Conservation (phyloP, 2,329 filamentous ascomycete species). For the Neofusicoccum umdonicola region DNA sequence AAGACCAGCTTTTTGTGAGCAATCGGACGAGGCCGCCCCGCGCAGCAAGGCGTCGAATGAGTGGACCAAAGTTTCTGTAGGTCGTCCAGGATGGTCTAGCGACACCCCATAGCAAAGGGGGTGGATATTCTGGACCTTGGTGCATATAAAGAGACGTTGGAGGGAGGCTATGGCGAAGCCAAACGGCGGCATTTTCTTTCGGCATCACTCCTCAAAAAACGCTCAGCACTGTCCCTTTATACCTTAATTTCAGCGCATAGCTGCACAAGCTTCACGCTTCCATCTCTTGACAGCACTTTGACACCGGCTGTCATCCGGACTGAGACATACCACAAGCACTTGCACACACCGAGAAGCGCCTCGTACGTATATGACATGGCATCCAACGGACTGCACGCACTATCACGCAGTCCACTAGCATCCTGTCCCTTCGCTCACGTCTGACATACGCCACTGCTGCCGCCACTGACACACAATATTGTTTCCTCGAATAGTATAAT, state of each 20-base stretch:
- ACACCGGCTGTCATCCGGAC: not conserved
- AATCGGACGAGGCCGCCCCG: not conserved
- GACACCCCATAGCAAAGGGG: not conserved
- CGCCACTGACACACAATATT: slow-evolving; percentile 6
- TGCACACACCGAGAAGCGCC: not conserved
- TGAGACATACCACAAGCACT: slow-evolving; percentile 1
- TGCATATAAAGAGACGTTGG: not conserved
- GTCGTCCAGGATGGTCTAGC: not conserved
- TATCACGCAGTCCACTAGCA: not conserved
- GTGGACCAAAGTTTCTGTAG: not conserved
- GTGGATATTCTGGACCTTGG: not conserved
- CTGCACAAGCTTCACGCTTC: not conserved
- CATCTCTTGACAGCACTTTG: not conserved
- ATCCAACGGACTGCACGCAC: not conserved
- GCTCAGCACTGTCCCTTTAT: not conserved
- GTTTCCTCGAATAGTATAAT: not conserved
- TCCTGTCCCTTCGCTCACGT: not conserved
- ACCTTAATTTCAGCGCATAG: not conserved
- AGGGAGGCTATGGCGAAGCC: not conserved
- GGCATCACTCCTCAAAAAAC: not conserved
- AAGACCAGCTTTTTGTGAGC: not conserved
- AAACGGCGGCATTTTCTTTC: not conserved
- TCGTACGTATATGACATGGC: slow-evolving; percentile 6
- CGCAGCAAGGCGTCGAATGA: not conserved
- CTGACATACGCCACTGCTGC: not conserved